These are phyloP conservation scores for Xylaria sp. DNA, from an alignment of 495 filamentous ascomycete genomes.

Conservation along the genomic window DNA sequence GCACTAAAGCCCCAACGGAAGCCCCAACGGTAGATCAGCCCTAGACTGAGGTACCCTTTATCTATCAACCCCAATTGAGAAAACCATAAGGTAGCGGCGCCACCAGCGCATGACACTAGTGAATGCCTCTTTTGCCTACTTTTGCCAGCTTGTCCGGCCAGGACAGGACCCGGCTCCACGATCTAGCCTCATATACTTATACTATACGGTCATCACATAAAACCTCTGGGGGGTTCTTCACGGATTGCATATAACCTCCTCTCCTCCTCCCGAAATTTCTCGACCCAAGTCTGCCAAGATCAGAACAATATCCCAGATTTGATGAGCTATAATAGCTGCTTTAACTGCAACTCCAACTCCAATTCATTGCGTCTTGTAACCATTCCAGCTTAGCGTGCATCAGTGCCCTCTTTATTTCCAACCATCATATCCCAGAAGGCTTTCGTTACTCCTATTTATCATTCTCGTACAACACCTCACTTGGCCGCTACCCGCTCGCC, in stretches of 20 bases:
- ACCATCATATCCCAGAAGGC: background rate
- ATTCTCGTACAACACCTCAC: background rate
- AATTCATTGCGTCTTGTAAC: background rate
- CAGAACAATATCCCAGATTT: background rate
- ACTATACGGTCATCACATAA: background rate
- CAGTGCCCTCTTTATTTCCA: background rate
- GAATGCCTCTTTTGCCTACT: conserved; percentile 2
- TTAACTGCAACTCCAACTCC: background rate
- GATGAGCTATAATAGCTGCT: background rate
- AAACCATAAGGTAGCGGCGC: conserved; percentile 14
- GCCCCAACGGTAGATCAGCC: background rate
- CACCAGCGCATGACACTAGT: conserved; percentile 18
- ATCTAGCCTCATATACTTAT: conserved; percentile 9
- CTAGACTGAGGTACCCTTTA: background rate
- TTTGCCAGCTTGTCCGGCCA: conserved; percentile 18
- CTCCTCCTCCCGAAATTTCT: background rate
- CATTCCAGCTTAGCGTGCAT: background rate
- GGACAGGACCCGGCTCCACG: too few relatives aligned
- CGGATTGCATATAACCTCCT: background rate
- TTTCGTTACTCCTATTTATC: background rate
- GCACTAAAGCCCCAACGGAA: background rate
- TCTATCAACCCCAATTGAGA: conserved; percentile 14
- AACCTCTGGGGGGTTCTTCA: background rate
- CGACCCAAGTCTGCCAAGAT: background rate
- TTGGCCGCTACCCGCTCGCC: background rate